Conservation (phyloP, 495 filamentous ascomycete species). For the Daldinia decipiens region DNA sequence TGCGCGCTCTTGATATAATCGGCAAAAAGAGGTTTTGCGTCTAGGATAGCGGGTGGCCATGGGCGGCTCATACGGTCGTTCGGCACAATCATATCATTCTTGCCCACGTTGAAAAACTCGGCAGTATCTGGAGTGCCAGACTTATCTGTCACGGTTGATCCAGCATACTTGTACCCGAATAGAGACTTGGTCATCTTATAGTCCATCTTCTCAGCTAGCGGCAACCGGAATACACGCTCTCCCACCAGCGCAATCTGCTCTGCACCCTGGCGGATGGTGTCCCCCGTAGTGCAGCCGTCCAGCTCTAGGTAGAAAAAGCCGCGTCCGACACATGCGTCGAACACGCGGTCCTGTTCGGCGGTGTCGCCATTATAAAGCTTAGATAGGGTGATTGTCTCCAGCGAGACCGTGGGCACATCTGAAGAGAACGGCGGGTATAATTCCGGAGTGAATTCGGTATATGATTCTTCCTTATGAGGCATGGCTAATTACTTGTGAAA, state of each 20-base stretch:
- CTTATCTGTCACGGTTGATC: conserved; percentile 61
- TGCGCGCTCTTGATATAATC: conserved; percentile 63
- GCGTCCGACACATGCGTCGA: conserved; percentile 61
- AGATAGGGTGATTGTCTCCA: conserved; percentile 63
- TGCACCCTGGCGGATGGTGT: conserved; percentile 56
- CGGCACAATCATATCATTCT: conserved; percentile 61
- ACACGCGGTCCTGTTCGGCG: conserved; percentile 58
- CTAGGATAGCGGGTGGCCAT: conserved; percentile 58
- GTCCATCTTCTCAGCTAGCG: conserved; percentile 62
- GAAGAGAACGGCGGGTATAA: conserved; percentile 63
- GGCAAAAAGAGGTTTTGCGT: conserved; percentile 53
- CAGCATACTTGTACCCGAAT: conserved; percentile 68
- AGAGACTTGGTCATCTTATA: conserved; percentile 60
- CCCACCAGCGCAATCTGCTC: conserved; percentile 59
- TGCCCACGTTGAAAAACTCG: conserved; percentile 71
- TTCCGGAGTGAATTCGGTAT: conserved; percentile 44
- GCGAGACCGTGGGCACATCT: conserved; percentile 63
- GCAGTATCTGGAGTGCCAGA: conserved; percentile 65
- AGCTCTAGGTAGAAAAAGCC: conserved; percentile 75
- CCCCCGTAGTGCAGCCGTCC: conserved; percentile 50
- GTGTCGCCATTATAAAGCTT: conserved; percentile 56
- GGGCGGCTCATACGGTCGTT: conserved; percentile 52
- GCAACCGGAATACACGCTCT: conserved; percentile 59
- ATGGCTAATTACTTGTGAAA: conserved; percentile 10
- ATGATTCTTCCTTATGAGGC: conserved; percentile 35